Percentiles rank a stretch among this genome's conserved stretches.
Conservation (phyloP, 2,329 filamentous ascomycete genomes). For the Pseudogymnoascus sp. region DNA sequence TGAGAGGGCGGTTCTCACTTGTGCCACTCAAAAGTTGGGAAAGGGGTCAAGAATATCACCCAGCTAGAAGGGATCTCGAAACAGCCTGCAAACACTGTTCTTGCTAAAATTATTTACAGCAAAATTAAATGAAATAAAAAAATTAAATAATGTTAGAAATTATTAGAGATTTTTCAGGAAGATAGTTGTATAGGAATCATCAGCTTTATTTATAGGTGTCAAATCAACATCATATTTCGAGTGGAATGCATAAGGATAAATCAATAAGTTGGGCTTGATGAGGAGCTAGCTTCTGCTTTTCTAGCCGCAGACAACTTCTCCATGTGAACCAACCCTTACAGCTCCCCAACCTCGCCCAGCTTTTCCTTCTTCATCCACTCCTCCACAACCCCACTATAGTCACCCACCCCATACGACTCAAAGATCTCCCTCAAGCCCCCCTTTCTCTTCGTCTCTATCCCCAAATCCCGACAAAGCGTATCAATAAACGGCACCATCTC, state of each 20-base stretch:
- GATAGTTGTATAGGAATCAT: not conserved
- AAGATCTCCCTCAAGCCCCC: constrained; percentile 33
- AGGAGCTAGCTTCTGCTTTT: not conserved
- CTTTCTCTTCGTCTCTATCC: constrained; percentile 47
- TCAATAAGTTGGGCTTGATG: not conserved
- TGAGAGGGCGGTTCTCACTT: not conserved
- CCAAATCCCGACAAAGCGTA: constrained; percentile 55
- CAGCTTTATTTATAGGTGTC: not conserved
- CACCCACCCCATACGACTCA: constrained; percentile 34
- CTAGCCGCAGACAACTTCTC: not conserved
- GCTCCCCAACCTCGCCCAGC: not conserved
- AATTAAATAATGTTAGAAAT: not conserved
- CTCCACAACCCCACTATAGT: constrained; percentile 35
- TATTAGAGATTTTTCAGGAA: not conserved
- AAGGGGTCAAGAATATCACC: not conserved
- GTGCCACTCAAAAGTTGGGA: not conserved
- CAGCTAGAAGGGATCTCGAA: not conserved
- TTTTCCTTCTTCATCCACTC: constrained; percentile 28
- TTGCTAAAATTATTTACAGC: not conserved
- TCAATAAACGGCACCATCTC: constrained; percentile 67
- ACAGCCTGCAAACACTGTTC: not conserved
- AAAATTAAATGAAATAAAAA: not conserved
- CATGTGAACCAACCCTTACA: not conserved
- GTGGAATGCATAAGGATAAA: not conserved
- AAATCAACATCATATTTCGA: not conserved